A percentile compares a stretch with the other conserved stretches of the same genome.
These are phyloP conservation scores for Rhodotorula graminis DNA, from an alignment of 768 basidiomycete genomes.

Conservation along the genomic window DNA sequence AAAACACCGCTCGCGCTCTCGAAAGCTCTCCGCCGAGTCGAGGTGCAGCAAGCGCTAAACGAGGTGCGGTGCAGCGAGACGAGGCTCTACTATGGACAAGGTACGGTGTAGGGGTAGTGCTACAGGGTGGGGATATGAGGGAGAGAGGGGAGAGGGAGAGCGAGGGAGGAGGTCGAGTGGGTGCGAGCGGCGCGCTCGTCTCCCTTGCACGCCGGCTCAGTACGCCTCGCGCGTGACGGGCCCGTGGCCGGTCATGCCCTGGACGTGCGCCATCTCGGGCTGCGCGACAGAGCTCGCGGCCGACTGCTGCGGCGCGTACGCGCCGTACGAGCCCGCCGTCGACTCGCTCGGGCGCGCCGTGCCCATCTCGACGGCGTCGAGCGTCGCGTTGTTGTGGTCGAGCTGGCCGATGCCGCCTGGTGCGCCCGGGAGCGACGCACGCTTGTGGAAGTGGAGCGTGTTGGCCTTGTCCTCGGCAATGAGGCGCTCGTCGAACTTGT, in stretches of 20 bases:
- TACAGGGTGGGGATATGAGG: too few species aligned
- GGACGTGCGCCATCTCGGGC: conserved; percentile 18
- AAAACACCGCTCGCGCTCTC: too few species aligned
- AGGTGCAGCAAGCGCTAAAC: too few species aligned
- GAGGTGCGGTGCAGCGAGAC: too few species aligned
- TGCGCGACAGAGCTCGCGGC: not conserved
- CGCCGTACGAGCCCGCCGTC: conserved; percentile 9
- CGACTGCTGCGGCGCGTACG: not conserved
- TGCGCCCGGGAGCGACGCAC: conserved; percentile 2
- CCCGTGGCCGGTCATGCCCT: not conserved
- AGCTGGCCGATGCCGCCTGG: conserved; percentile 16
- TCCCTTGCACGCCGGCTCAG: too few species aligned
- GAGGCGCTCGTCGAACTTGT: conserved; percentile 17
- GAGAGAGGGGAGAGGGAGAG: too few species aligned
- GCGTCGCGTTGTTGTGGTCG: not conserved
- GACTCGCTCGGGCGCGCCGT: conserved; percentile 15
- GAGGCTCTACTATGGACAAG: too few species aligned
- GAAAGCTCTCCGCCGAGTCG: too few species aligned
- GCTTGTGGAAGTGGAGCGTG: conserved; percentile 33
- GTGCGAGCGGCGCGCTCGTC: too few species aligned
- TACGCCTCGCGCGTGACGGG: not conserved
- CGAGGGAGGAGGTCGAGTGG: too few species aligned
- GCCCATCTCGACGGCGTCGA: not conserved
- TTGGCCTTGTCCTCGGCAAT: conserved; percentile 28
- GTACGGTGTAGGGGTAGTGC: too few species aligned